phyloP scores from a whole-genome alignment of 192 early-diverging fungal species.

The Pilaira anomala region DNA sequence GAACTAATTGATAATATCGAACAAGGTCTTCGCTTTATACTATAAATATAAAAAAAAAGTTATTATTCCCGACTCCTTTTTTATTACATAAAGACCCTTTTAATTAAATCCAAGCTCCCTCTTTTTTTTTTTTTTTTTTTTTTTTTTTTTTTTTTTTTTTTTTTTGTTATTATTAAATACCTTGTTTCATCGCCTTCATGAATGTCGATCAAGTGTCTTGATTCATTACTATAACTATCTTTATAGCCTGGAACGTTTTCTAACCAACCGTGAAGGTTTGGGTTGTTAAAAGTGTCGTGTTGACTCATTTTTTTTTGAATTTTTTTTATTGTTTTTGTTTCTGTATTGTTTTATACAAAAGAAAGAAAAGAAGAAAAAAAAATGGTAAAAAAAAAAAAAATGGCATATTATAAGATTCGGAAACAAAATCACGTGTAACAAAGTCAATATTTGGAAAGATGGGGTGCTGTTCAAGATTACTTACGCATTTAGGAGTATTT shows the following conservation, averaged over 20 bases:
- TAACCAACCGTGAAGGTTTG: constrained; percentile 16
- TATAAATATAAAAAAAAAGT: background rate
- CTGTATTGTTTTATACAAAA: background rate
- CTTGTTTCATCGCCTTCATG: background rate
- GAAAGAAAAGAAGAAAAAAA: background rate
- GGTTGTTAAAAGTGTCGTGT: background rate
- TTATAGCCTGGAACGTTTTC: constrained; percentile 11
- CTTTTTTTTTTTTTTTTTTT: background rate
- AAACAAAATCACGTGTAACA: no score
- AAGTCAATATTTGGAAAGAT: no score
- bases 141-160: background rate
- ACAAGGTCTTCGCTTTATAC: background rate
- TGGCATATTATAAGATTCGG: no score
- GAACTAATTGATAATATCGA: constrained; percentile 9
- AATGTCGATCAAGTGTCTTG: background rate
- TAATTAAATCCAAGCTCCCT: background rate
- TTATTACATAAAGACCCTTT: background rate
- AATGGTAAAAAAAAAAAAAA: background rate
- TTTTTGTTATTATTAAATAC: background rate
- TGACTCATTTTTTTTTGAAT: background rate
- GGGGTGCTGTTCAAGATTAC: no score
- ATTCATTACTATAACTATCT: background rate
- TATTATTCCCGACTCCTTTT: background rate
- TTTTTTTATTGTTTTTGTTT: background rate
- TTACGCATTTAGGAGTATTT: no score